phyloP scores from a whole-genome alignment of 257 asterid genomes.

The Ajuga chamaepitys region DNA sequence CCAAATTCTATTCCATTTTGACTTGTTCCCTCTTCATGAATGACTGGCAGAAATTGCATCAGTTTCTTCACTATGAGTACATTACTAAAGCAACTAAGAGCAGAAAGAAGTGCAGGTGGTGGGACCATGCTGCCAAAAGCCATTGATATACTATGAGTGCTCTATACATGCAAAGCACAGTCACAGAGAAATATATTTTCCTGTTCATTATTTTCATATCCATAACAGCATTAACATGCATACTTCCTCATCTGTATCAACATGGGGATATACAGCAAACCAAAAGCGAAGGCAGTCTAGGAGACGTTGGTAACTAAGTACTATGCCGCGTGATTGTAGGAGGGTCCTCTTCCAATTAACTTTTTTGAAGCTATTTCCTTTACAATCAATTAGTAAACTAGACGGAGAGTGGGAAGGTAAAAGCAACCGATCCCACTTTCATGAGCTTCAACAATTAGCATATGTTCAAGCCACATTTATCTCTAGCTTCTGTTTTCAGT shows the following conservation, averaged over 20 bases:
- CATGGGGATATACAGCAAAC: too few relatives aligned
- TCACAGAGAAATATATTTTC: neutral
- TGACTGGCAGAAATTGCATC: neutral
- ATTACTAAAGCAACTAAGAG: too few relatives aligned
- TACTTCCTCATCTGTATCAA: too few relatives aligned
- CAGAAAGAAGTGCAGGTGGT: neutral
- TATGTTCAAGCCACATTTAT: neutral
- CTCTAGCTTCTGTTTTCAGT: neutral
- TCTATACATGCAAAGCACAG: neutral
- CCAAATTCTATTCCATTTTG: neutral
- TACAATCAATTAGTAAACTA: neutral
- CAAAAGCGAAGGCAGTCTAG: too few relatives aligned
- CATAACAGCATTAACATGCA: too few relatives aligned
- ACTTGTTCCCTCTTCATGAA: neutral
- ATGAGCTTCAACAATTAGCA: neutral
- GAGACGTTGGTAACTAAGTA: neutral
- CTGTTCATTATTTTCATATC: neutral
- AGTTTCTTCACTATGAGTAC: too few relatives aligned
- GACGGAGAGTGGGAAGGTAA: neutral
- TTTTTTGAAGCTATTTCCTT: neutral
- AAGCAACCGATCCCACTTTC: neutral
- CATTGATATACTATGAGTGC: neutral
- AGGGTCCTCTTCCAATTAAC: neutral
- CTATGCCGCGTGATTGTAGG: neutral
- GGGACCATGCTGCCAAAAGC: neutral